Base-by-base conservation (phyloP, 306 rosid genomes). In the Potentilla sterilis region DNA sequence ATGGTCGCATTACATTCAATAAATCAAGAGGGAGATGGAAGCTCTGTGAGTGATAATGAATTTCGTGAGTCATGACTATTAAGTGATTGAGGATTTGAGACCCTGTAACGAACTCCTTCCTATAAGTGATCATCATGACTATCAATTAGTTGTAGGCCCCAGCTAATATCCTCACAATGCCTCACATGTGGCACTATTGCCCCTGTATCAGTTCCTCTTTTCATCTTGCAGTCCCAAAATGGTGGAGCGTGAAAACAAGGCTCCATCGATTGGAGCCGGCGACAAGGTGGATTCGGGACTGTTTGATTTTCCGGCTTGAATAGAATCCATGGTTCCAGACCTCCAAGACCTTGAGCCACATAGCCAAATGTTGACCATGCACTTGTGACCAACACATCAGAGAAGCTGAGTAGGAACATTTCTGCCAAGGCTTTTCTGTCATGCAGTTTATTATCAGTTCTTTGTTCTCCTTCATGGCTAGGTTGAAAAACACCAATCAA, bases 211-310 rank as follows among this genome's bases (percentile, higher is more conserved):
- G 52, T 59, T 68, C 97, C 97, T 37, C 73, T 84, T 84, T 85
- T 91, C 21, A 88, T 86, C 85, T 87, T 89, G 93, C 97, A 89
- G 82, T 89, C 97, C 75, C 84, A 91, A 74, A 91, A 89, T 5
- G 97, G 93, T 68, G 97, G 97, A 19, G 97, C 92, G 80, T 91
- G 97, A 78, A 91, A 91, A 72, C 97, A 91, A 2, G 97, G 97
- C 79, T 89, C 97, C 88, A 89, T 89, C 5, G 97, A 91, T 86
- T 81, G 86, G 66, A 84, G 90, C 5, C 82, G 90, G 2, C 34
- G 83, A 77, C 97, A 91, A 43, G 93, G 84, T 16, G 92, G 93
- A 79, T 87, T 49, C 0, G 97, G 97, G 32, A 64, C 80, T 0
- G 87, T 91, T 65, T 42, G 64, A 49, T 91, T 87, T 80, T 87